A percentile compares a stretch with the other conserved stretches of the same genome.
These are phyloP conservation scores for Apiospora phragmitis DNA, from an alignment of 2,329 filamentous ascomycete genomes.

Conservation along the genomic window DNA sequence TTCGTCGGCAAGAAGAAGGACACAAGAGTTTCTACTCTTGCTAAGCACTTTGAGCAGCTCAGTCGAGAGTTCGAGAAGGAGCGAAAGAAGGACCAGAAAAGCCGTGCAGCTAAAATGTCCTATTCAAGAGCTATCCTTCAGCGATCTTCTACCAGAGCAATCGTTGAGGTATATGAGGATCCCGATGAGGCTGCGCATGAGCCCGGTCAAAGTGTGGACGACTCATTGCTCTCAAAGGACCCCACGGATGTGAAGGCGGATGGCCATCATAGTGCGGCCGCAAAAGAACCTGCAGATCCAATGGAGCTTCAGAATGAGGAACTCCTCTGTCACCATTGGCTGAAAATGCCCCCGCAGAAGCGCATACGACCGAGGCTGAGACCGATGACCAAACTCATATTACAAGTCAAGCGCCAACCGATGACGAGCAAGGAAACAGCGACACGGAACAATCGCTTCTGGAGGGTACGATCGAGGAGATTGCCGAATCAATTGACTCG, in stretches of 20 bases:
- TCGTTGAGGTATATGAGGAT: conserved; percentile 93
- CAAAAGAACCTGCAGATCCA: conserved; percentile 18
- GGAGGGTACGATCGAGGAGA: conserved; percentile 67
- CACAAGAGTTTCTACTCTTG: conserved; percentile 79
- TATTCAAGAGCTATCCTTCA: conserved; percentile 79
- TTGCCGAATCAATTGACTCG: conserved; percentile 62
- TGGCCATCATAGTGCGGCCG: conserved; percentile 10
- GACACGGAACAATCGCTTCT: conserved; percentile 70
- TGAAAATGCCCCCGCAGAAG: conserved; percentile 23
- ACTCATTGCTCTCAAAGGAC: conserved; percentile 41
- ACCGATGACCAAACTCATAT: conserved; percentile 44
- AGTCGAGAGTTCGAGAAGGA: conserved; percentile 97
- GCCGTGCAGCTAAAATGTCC: conserved; percentile 74
- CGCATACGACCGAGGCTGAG: conserved; percentile 42
- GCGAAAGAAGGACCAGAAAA: conserved; percentile 79
- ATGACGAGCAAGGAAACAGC: conserved; percentile 68
- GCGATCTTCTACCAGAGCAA: conserved; percentile 88
- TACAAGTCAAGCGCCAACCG: conserved; percentile 61
- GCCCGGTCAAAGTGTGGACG: conserved; percentile 66
- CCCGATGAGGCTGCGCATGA: conserved; percentile 92
- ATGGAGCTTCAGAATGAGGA: not conserved
- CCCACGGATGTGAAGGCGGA: conserved; percentile 33
- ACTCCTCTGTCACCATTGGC: conserved; percentile 29
- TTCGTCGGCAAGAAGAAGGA: conserved; percentile 76
- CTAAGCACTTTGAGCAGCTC: conserved; percentile 94